A percentile compares a stretch with the other conserved stretches of the same genome.
These are phyloP conservation scores for Apiotrichum brassicae DNA, from an alignment of 1,284 basidiomycete genomes.

Conservation along the genomic window DNA sequence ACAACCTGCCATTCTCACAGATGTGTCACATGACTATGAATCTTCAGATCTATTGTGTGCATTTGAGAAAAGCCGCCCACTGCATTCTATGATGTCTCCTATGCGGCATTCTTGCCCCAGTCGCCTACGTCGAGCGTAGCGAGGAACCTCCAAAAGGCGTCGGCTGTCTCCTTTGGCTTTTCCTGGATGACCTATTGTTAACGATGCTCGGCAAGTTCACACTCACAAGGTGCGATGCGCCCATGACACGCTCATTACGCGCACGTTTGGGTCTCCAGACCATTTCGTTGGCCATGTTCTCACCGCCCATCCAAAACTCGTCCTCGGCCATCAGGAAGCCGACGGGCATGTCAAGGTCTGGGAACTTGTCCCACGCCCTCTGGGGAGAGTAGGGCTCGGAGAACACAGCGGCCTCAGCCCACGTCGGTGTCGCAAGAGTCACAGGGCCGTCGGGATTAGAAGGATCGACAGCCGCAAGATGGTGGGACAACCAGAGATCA, in stretches of 20 bases:
- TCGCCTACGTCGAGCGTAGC: conserved; percentile 12
- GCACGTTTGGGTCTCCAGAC: conserved; percentile 26
- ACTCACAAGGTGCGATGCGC: conserved; percentile 33
- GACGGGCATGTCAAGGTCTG: conserved; percentile 24
- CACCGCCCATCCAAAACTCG: conserved; percentile 22
- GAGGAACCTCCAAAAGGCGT: conserved; percentile 30
- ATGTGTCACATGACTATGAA: too few species aligned
- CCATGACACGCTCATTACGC: conserved; percentile 30
- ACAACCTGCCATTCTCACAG: too few species aligned
- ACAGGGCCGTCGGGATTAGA: conserved; percentile 14
- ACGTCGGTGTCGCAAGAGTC: conserved; percentile 30
- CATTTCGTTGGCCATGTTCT: conserved; percentile 22
- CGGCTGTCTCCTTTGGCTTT: conserved; percentile 30
- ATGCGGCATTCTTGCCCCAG: conserved; percentile 3
- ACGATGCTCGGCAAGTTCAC: background rate
- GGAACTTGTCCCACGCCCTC: conserved; percentile 36
- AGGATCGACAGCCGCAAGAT: conserved; percentile 49
- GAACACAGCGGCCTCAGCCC: conserved; percentile 36
- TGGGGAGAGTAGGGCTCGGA: conserved; percentile 22
- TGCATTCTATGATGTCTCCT: background rate
- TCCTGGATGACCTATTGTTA: conserved; percentile 27
- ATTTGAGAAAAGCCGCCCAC: too few species aligned
- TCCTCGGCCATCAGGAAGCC: conserved; percentile 33
- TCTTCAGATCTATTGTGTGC: too few species aligned
- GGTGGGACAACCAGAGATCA: conserved; percentile 61